Conservation (phyloP, 129 eudicot genomes). For the Helianthus annuus region HanXRQr2.0-SUNRISE NC_035442.2:27815525-27816024, state of each 20-base stretch:
- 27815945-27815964: conserved; percentile 75
- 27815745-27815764: conserved; percentile 48
- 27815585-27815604: conserved; percentile 45
- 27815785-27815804: conserved; percentile 60
- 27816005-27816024: conserved; percentile 36
- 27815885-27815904: conserved; percentile 60
- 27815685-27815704: conserved; percentile 63
- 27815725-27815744: conserved; percentile 39
- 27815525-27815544: conserved; percentile 43
- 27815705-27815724: conserved; percentile 38
- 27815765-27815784: conserved; percentile 74
- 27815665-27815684: conserved; percentile 70
- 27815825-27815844: conserved; percentile 45
- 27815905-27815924: conserved; percentile 70
- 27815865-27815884: conserved; percentile 27
- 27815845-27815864: conserved; percentile 31
- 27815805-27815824: conserved; percentile 44
- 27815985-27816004: conserved; percentile 50
- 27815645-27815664: conserved; percentile 61
- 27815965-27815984: conserved; percentile 66
- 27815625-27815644: conserved; percentile 51
- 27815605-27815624: conserved; percentile 51
- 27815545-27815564: conserved; percentile 56
- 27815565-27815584: conserved; percentile 72
- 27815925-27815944: conserved; percentile 59